These are phyloP conservation scores for Mortierella sp. DNA, from an alignment of 371 early-diverging fungal species.

Conservation along the genomic window DNA sequence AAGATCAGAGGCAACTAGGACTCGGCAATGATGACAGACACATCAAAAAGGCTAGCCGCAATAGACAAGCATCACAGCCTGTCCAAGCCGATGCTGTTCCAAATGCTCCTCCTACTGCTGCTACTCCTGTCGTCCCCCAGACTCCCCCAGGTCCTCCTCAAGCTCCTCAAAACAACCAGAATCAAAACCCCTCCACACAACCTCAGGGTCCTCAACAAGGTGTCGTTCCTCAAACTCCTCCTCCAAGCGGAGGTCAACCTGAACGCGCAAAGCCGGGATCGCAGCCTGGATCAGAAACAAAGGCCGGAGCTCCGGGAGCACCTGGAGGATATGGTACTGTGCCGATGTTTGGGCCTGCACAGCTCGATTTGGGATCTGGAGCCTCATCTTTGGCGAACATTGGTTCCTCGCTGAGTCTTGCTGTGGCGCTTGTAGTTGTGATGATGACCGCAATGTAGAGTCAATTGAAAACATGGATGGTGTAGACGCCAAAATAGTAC, in stretches of 20 bases:
- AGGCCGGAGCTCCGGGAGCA: background rate
- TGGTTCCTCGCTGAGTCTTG: too few relatives aligned
- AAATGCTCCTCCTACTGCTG: background rate
- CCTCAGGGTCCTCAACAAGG: slow-evolving; percentile 2
- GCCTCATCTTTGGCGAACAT: background rate
- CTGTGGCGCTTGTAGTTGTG: background rate
- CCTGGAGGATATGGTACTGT: slow-evolving; percentile 28
- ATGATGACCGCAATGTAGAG: too few relatives aligned
- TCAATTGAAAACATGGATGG: too few relatives aligned
- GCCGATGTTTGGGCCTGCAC: slow-evolving; percentile 53
- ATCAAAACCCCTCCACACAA: background rate
- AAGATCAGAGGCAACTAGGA: background rate
- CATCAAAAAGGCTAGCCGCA: too few relatives aligned
- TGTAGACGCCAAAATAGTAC: too few relatives aligned
- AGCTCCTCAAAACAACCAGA: background rate
- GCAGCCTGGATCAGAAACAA: background rate
- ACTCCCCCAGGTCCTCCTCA: background rate
- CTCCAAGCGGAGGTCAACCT: background rate
- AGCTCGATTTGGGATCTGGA: slow-evolving; percentile 33
- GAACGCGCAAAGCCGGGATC: background rate
- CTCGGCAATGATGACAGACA: too few relatives aligned
- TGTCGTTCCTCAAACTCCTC: background rate
- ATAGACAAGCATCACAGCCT: background rate
- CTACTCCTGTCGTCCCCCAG: background rate
- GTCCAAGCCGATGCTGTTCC: too few relatives aligned